Evolutionary conservation across 2,329 filamentous ascomycete species (phyloP).

Genomic region (Talaromyces sp.): DNA sequence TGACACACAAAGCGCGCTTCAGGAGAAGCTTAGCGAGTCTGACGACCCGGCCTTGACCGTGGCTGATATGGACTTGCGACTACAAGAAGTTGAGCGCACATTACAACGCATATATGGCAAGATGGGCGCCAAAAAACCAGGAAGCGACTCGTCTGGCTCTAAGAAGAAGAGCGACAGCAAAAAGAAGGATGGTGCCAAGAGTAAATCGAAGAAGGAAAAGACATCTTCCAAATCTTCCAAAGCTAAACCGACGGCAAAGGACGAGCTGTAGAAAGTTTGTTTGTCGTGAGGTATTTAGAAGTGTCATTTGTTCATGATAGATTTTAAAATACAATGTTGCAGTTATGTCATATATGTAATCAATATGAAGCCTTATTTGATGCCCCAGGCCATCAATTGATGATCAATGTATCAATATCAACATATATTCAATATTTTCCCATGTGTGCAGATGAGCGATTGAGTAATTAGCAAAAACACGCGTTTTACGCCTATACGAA

Average conservation of each 20-base stretch:
- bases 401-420: background rate
- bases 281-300: background rate
- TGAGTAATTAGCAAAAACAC: too few relatives aligned
- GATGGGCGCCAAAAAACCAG: slow-evolving; percentile 61
- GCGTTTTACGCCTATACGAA: too few relatives aligned
- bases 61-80: slow-evolving; percentile 65
- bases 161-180: slow-evolving; percentile 39
- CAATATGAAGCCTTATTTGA: background rate
- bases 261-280: slow-evolving; percentile 7
- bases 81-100: slow-evolving; percentile 61
- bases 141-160: slow-evolving; percentile 26
- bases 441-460: too few relatives aligned
- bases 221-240: slow-evolving; percentile 10
- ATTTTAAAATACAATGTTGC: slow-evolving; percentile 4
- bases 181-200: slow-evolving; percentile 18
- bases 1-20: slow-evolving; percentile 62
- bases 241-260: slow-evolving; percentile 8
- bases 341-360: background rate
- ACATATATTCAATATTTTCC: background rate
- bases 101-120: slow-evolving; percentile 33
- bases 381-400: background rate
- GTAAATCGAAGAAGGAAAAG: slow-evolving; percentile 10
- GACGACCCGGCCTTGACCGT: slow-evolving; percentile 71
- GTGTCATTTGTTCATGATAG: slow-evolving; percentile 9
- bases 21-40: slow-evolving; percentile 63